These are phyloP conservation scores for Wallemia hederae DNA, from an alignment of 1,284 basidiomycete species.

Conservation along the genomic window DNA sequence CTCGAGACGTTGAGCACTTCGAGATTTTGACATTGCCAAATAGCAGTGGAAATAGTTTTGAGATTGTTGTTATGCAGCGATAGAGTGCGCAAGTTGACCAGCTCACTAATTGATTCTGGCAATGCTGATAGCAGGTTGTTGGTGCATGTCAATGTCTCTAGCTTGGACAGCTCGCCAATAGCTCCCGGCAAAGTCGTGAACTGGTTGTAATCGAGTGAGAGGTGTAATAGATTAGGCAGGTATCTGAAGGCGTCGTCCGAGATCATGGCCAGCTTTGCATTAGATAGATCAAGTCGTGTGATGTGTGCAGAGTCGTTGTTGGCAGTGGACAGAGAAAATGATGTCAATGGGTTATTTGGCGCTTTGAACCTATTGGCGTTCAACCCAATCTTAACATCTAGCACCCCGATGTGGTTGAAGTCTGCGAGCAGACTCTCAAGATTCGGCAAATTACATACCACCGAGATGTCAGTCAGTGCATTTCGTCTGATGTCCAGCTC, in stretches of 20 bases:
- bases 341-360: conserved; percentile 25
- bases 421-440: conserved; percentile 42
- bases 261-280: conserved; percentile 63
- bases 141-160: conserved; percentile 52
- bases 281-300: conserved; percentile 57
- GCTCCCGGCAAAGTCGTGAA: conserved; percentile 59
- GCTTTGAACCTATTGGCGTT: conserved; percentile 23
- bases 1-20: conserved; percentile 57
- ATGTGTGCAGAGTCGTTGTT: conserved; percentile 33
- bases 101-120: conserved; percentile 43
- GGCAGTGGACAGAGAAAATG: conserved; percentile 18
- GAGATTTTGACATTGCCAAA: conserved; percentile 65
- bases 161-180: conserved; percentile 37
- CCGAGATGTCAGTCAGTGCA: conserved; percentile 39
- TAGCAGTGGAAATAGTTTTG: conserved; percentile 34
- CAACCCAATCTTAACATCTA: conserved; percentile 44
- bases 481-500: conserved; percentile 61
- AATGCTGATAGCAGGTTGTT: conserved; percentile 62
- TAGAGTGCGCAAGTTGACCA: conserved; percentile 45
- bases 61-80: conserved; percentile 84
- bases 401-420: conserved; percentile 45
- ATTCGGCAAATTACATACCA: conserved; percentile 36
- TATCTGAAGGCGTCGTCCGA: conserved; percentile 41
- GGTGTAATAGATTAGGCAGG: conserved; percentile 36
- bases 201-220: conserved; percentile 61